These are phyloP conservation scores for Cordyceps cicadae DNA, from an alignment of 2,329 filamentous ascomycete genomes.

Conservation along the genomic window DNA sequence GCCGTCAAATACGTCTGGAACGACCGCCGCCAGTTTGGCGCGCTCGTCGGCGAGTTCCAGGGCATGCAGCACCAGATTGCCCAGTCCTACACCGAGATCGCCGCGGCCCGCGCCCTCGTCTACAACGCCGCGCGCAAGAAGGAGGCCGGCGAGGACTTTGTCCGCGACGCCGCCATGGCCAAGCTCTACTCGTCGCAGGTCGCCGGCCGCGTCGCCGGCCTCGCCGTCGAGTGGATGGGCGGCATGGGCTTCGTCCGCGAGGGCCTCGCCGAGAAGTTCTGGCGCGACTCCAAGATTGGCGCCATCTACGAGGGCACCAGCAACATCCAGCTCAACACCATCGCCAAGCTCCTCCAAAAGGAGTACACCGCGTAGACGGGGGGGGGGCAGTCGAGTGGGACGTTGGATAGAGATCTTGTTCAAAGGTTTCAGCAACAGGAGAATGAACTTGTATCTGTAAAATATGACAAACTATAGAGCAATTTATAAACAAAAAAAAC, in stretches of 20 bases:
- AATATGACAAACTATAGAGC: neutral
- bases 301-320: conserved; percentile 93
- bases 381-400: neutral
- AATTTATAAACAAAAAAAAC: neutral
- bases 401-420: too few species aligned
- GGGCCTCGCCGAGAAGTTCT: conserved; percentile 96
- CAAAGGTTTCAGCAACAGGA: neutral
- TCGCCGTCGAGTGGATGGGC: conserved; percentile 97
- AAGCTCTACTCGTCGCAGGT: conserved; percentile 94
- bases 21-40: conserved; percentile 93
- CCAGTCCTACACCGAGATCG: conserved; percentile 89
- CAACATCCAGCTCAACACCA: conserved; percentile 58
- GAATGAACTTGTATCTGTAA: neutral
- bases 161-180: conserved; percentile 94
- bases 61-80: conserved; percentile 99
- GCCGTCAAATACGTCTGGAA: conserved; percentile 93
- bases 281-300: conserved; percentile 95
- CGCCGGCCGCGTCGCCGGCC: conserved; percentile 73
- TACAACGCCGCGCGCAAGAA: conserved; percentile 97
- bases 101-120: conserved; percentile 81
- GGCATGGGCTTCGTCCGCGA: conserved; percentile 98
- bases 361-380: conserved; percentile 41
- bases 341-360: conserved; percentile 55
- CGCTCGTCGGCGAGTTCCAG: conserved; percentile 92
- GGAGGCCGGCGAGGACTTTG: conserved; percentile 93